Base-by-base conservation (phyloP, 805 yeast genomes). In the Metschnikowia gelsemii region DNA sequence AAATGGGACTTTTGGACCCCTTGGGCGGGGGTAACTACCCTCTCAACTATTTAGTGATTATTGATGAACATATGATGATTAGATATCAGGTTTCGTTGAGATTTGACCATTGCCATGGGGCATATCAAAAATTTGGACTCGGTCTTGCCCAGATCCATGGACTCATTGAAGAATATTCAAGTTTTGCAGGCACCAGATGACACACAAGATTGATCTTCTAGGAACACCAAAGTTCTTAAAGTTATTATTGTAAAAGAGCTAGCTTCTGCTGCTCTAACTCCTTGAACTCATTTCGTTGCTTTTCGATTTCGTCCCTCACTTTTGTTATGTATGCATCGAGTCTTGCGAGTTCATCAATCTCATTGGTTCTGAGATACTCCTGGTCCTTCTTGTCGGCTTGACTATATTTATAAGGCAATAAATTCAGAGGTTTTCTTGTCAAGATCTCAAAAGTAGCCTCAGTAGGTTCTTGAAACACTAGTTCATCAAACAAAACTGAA, bases 381-480 rank as follows among this genome's bases (percentile, higher is more conserved):
- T 68, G 74, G 44, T 68, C 73, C 38, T 64, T 55, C 40, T 63
- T 67, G 5, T 59, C 62, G 4, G 64, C 64, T 37, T 57, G 61
- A 3, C 59, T 38, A 24, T 65, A 50, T 42, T 61, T 58, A 43
- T 63, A 65, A 1, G 75, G 74, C 72, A 58, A 78, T 49, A 53
- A 74, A 48, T 55, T 84, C 72, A 34, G 81, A 70, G 95, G 91
- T 45, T 76, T 74, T 27, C 71, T 61, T 5, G 96, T 86, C 55
- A 91, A 72, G 4, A 81, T 67, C 51, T 84, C 87, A 65, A 93
- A 91, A 63, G 89, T 78, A 16, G 76, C 76, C 53, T 93, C 98
- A 5, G 96, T 89, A 2, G 99, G 99, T 62, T 93, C 99, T 59
- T 85, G 87, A 58, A 93, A 93, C 2, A 93, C 96, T 14, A 93